Evolutionary conservation across 2,329 filamentous ascomycete genomes (phyloP), one percentile per base, ranked within the genome.

Genomic region (Ascochyta clinopodiicola): DNA sequence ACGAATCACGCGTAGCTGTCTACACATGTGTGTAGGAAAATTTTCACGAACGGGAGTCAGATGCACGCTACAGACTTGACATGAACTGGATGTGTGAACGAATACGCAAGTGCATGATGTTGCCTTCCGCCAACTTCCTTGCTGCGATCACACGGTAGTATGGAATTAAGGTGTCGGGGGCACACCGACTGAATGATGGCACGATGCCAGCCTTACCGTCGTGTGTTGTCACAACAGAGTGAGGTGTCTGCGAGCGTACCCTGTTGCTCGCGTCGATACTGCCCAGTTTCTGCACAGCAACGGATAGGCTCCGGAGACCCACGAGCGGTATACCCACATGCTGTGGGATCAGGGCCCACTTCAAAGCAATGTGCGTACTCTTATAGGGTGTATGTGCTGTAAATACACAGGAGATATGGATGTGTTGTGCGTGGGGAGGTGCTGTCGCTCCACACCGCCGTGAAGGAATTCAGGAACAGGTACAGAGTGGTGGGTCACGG

Each of bases 391-490:
- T 50, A 53, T 34, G 35, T 36, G 24, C 49, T 49, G 56, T 40
- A 57, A 43, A 46, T 51, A 47, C n/a, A n/a, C n/a, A 31, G 22
- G 46, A 19, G 36, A 45, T 17, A 15, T 29, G 38, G 44, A 56
- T 69, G 67, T 55, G 67, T 54, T 72, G 68, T 66, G 60, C 64
- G 60, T 49, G 50, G 44, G 61, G 57, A 45, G 56, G 57, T 64
- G 64, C 46, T 63, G 62, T 60, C 59, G 60, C 48, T 64, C 65
- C 63, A 72, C 69, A 72, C 69, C 69, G 69, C 69, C 60, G 50
- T 43, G 46, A 55, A 44, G 51, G 31, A 58, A 40, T 57, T 60
- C 66, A 68, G 68, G 68, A 61, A 68, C 64, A 62, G 58, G 62
- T 53, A 60, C 60, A 62, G 48, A 49, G 36, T n/a, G 62, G 69